These are phyloP conservation scores for Irpex rosettiformis DNA, from an alignment of 1,284 basidiomycete species.

Conservation along the genomic window DNA sequence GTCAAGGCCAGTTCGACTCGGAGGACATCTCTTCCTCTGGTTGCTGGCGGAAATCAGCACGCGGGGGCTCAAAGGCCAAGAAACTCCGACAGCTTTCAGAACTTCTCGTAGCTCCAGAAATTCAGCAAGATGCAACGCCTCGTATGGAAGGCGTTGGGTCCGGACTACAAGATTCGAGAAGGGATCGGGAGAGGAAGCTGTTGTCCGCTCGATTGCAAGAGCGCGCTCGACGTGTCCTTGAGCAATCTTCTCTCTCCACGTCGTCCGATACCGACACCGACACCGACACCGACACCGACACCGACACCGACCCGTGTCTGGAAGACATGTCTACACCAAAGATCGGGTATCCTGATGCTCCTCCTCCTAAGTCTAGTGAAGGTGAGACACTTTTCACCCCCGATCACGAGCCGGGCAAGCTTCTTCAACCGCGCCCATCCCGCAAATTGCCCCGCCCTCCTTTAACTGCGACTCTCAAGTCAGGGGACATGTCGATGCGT, in stretches of 20 bases:
- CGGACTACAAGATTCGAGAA: slow-evolving; percentile 13
- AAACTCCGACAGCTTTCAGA: background rate
- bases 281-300: too few relatives aligned
- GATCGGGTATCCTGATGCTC: background rate
- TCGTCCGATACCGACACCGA: background rate
- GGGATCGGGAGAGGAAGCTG: background rate
- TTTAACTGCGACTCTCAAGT: background rate
- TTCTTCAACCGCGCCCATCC: background rate
- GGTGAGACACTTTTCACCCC: background rate
- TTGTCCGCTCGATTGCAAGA: slow-evolving; percentile 3
- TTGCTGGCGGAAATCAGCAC: background rate
- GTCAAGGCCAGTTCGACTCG: slow-evolving; percentile 9
- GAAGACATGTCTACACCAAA: background rate
- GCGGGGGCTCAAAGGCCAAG: background rate
- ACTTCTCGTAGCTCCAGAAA: background rate
- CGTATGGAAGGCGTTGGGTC: slow-evolving; percentile 26
- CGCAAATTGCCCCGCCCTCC: background rate
- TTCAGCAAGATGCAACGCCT: background rate
- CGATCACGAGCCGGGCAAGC: background rate
- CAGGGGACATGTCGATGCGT: background rate
- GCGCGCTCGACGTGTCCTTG: background rate
- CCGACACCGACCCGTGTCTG: background rate
- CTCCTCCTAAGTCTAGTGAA: background rate
- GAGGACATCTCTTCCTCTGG: background rate
- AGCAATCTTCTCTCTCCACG: background rate